Conservation (phyloP, 2,329 filamentous ascomycete species). For the Botrytis pseudocinerea region DNA sequence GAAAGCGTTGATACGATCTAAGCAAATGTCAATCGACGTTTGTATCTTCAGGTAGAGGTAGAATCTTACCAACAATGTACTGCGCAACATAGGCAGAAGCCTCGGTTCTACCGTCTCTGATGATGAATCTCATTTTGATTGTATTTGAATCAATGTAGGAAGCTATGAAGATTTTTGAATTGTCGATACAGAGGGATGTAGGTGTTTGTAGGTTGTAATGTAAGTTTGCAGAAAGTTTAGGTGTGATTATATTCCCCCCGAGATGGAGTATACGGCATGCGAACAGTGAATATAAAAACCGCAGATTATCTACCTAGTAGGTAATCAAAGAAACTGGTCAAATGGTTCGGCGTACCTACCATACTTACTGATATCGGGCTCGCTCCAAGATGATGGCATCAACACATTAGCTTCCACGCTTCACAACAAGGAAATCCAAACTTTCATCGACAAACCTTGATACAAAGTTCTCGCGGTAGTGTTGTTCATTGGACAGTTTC, state of each 20-base stretch:
- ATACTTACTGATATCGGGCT: neutral
- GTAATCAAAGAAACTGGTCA: conserved; percentile 24
- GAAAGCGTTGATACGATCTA: conserved; percentile 76
- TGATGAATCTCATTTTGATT: conserved; percentile 72
- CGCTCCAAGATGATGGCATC: conserved; percentile 4
- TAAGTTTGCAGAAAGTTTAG: neutral
- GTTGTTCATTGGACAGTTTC: conserved; percentile 16
- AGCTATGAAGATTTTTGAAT: neutral
- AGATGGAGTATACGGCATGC: neutral
- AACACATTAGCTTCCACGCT: neutral
- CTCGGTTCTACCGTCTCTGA: conserved; percentile 67
- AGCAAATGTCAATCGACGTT: conserved; percentile 3
- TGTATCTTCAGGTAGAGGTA: neutral
- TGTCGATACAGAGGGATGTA: neutral
- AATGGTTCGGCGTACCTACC: conserved; percentile 14
- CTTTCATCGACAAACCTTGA: conserved; percentile 11
- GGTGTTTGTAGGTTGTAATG: conserved; percentile 2
- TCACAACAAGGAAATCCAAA: neutral
- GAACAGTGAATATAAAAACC: conserved; percentile 15
- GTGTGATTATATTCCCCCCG: neutral
- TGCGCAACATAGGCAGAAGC: conserved; percentile 77
- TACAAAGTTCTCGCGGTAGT: neutral
- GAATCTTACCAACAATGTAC: conserved; percentile 68
- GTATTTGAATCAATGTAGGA: neutral
- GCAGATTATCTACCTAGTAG: neutral